Evolutionary conservation across 768 basidiomycete species (phyloP).

Genomic region (Hysterangium stoloniferum): DNA sequence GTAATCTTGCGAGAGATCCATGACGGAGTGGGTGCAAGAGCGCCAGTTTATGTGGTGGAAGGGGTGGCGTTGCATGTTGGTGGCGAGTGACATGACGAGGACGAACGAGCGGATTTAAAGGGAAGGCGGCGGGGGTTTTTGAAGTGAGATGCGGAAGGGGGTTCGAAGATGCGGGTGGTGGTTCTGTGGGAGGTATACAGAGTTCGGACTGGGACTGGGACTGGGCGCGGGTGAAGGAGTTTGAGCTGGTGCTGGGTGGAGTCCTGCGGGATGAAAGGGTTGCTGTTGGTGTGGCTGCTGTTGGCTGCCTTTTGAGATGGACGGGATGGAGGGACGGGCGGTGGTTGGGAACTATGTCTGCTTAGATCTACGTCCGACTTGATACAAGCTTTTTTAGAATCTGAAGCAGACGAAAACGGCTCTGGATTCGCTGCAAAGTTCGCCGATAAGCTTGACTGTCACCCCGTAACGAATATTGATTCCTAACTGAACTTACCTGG

Average conservation of each 20-base stretch:
- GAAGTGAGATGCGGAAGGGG: background rate
- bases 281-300: background rate
- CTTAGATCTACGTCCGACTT: background rate
- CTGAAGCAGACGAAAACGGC: too few species aligned
- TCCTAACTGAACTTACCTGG: constrained; percentile 60
- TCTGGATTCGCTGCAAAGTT: constrained; percentile 7
- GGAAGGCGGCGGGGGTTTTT: too few species aligned
- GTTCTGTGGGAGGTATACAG: background rate
- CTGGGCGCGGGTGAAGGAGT: constrained; percentile 2
- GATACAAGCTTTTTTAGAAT: too few species aligned
- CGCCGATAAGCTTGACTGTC: background rate
- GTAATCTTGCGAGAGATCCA: constrained; percentile 1
- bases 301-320: background rate
- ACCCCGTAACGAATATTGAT: too few species aligned
- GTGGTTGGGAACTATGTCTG: background rate
- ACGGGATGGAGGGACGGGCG: constrained; percentile 4
- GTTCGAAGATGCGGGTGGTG: background rate
- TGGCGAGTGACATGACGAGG: constrained; percentile 9
- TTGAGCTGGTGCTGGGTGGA: background rate
- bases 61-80: constrained; percentile 11
- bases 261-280: background rate
- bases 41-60: constrained; percentile 17
- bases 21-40: too few species aligned
- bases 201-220: background rate
- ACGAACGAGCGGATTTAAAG: background rate